phyloP scores from a whole-genome alignment of 768 basidiomycete genomes.

The Agaricus blazei region DNA sequence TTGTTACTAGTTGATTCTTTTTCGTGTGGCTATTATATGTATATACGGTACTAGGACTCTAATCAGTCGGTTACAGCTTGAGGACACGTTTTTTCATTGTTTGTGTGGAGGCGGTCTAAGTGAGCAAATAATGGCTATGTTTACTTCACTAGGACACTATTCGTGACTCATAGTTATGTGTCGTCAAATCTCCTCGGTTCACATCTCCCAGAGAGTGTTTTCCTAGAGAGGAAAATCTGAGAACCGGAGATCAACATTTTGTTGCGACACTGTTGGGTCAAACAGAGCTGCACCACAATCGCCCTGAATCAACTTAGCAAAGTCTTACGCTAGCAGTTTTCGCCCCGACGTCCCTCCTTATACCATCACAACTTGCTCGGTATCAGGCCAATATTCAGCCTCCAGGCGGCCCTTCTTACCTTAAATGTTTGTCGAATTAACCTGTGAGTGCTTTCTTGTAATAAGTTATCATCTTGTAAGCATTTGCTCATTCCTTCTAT shows the following conservation, averaged over 20 bases:
- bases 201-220: not conserved
- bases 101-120: constrained; percentile 3
- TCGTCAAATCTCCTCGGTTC: not conserved
- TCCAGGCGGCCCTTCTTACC: not conserved
- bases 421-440: not conserved
- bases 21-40: not conserved
- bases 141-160: constrained; percentile 3
- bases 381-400: not conserved
- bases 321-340: constrained; percentile 2
- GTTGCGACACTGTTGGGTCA: constrained; percentile 2
- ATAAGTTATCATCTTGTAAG: not conserved
- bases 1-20: not conserved
- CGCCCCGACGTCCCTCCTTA: not conserved
- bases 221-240: not conserved
- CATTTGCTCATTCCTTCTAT: not conserved
- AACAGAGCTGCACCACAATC: constrained; percentile 1
- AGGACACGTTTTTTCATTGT: constrained; percentile 11
- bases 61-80: not conserved
- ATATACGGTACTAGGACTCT: not conserved
- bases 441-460: not conserved
- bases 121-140: constrained; percentile 11
- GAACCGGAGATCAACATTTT: not conserved
- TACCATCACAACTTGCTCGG: not conserved
- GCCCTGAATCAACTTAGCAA: constrained; percentile 6
- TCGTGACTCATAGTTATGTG: constrained; percentile 8